phyloP scores from a whole-genome alignment of 2,329 filamentous ascomycete genomes.

The Dactylellina haptotyla region DNA sequence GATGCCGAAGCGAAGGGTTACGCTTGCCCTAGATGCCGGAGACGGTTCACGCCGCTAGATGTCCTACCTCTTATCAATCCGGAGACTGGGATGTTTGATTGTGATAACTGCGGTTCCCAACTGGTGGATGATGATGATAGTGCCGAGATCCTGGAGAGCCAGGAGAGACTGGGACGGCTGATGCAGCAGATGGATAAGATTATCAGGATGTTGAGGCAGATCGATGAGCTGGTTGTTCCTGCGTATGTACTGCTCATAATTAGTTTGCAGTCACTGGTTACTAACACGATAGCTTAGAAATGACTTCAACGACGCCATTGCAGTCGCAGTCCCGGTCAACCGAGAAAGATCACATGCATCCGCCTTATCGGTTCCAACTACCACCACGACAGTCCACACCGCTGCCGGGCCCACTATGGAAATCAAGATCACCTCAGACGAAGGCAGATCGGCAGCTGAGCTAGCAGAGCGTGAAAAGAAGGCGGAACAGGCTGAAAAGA shows the following conservation, averaged over 20 bases:
- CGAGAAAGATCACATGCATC: constrained; percentile 52
- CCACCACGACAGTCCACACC: constrained; percentile 12
- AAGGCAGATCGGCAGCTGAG: constrained; percentile 65
- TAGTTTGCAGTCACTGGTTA: background rate
- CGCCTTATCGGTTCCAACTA: constrained; percentile 46
- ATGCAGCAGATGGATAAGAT: constrained; percentile 84
- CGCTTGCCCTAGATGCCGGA: constrained; percentile 80
- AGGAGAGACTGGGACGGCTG: constrained; percentile 64
- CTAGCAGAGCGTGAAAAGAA: constrained; percentile 65
- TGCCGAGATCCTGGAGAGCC: constrained; percentile 73
- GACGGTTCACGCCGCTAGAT: constrained; percentile 89
- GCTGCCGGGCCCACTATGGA: constrained; percentile 61
- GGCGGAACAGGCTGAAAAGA: constrained; percentile 66
- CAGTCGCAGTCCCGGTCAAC: constrained; percentile 57
- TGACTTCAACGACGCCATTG: constrained; percentile 58
- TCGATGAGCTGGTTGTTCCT: constrained; percentile 78
- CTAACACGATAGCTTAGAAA: constrained; percentile 52
- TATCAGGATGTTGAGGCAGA: constrained; percentile 77
- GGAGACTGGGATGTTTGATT: constrained; percentile 76
- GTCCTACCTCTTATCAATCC: constrained; percentile 78
- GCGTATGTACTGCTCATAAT: constrained; percentile 60
- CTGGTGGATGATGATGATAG: constrained; percentile 75
- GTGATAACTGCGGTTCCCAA: constrained; percentile 77
- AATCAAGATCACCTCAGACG: constrained; percentile 65
- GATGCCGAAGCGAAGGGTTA: constrained; percentile 72